phyloP scores from a whole-genome alignment of 805 yeast species.

The Candida broadrunensis region DNA sequence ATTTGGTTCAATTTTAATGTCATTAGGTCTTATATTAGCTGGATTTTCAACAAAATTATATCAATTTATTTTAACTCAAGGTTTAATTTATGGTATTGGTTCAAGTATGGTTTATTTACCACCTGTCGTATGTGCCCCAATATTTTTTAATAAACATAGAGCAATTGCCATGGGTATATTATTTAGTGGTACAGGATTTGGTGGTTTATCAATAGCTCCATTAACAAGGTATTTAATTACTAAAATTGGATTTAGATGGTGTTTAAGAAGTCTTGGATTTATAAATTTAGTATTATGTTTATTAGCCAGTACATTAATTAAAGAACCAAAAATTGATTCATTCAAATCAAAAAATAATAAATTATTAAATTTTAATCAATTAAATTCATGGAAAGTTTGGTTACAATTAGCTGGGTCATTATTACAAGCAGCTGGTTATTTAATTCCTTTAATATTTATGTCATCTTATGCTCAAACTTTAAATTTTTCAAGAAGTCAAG shows the following conservation, averaged over 20 bases:
- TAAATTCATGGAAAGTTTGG: slow-evolving; percentile 15
- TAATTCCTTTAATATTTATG: slow-evolving; percentile 31
- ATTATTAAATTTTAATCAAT: slow-evolving; percentile 10
- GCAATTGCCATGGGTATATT: slow-evolving; percentile 33
- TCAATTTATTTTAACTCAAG: slow-evolving; percentile 31
- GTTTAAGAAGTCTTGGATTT: slow-evolving; percentile 26
- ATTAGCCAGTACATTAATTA: slow-evolving; percentile 11
- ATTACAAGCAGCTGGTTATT: slow-evolving; percentile 32
- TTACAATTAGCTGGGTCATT: slow-evolving; percentile 18
- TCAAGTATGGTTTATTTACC: slow-evolving; percentile 28
- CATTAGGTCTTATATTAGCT: slow-evolving; percentile 25
- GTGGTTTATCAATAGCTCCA: slow-evolving; percentile 30
- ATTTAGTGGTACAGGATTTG: slow-evolving; percentile 35
- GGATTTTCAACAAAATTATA: slow-evolving; percentile 16
- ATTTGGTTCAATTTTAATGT: slow-evolving; percentile 21
- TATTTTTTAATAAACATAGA: slow-evolving; percentile 24
- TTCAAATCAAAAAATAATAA: slow-evolving; percentile 7
- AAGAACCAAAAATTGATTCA: slow-evolving; percentile 7
- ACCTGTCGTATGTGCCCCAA: slow-evolving; percentile 32
- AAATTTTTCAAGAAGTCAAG: slow-evolving; percentile 23
- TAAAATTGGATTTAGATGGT: slow-evolving; percentile 32
- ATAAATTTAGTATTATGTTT: slow-evolving; percentile 15
- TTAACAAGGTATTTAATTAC: slow-evolving; percentile 20
- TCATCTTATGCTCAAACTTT: slow-evolving; percentile 28
- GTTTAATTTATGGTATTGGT: slow-evolving; percentile 31